phyloP scores from a whole-genome alignment of 2,329 filamentous ascomycete species.

The Penicillium sp. region DNA sequence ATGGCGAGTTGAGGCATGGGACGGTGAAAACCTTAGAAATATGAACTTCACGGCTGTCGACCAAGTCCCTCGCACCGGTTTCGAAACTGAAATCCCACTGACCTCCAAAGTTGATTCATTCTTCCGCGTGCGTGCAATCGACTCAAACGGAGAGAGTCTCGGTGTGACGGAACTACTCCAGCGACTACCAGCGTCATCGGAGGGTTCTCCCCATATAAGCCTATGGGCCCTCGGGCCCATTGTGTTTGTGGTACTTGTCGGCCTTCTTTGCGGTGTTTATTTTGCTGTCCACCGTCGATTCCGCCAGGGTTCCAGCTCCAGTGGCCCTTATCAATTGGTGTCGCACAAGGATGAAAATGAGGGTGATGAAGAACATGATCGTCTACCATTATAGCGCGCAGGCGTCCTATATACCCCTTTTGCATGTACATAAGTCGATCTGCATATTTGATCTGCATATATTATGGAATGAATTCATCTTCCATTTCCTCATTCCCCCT shows the following conservation, averaged over 20 bases:
- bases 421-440: slow-evolving; percentile 2
- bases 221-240: slow-evolving; percentile 7
- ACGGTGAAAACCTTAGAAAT: slow-evolving; percentile 12
- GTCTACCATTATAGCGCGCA: slow-evolving; percentile 13
- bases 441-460: slow-evolving; percentile 3
- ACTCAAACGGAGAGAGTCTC: slow-evolving; percentile 19
- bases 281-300: slow-evolving; percentile 8
- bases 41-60: slow-evolving; percentile 14
- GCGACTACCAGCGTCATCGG: neutral
- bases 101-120: slow-evolving; percentile 9
- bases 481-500: too few relatives aligned
- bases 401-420: slow-evolving; percentile 9
- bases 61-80: slow-evolving; percentile 19
- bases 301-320: neutral
- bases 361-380: slow-evolving; percentile 1
- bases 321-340: slow-evolving; percentile 11
- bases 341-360: slow-evolving; percentile 14
- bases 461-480: neutral
- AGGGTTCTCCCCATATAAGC: neutral
- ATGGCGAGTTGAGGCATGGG: slow-evolving; percentile 27
- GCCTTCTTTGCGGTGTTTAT: slow-evolving; percentile 13
- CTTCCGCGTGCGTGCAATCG: slow-evolving; percentile 22
- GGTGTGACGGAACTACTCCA: slow-evolving; percentile 19
- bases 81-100: slow-evolving; percentile 21
- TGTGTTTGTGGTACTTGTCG: slow-evolving; percentile 6